phyloP scores from a whole-genome alignment of 1,284 basidiomycete species.

The Ceratobasidium sp. region DNA sequence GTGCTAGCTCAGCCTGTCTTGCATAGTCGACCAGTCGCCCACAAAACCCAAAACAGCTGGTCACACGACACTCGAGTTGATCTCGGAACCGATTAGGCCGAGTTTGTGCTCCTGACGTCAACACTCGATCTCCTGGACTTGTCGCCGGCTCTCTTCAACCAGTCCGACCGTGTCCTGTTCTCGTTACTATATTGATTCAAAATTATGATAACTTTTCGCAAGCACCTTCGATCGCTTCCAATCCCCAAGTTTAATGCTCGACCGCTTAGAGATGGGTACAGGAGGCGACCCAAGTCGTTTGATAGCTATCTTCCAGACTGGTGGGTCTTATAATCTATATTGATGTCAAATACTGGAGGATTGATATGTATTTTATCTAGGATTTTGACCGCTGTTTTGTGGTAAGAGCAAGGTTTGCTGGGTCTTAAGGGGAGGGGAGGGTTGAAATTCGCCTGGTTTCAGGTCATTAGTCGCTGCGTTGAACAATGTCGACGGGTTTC shows the following conservation, averaged over 20 bases:
- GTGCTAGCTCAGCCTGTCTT: no score
- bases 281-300: slow-evolving; percentile 22
- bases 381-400: slow-evolving; percentile 27
- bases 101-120: slow-evolving; percentile 15
- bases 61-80: not conserved
- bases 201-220: slow-evolving; percentile 29
- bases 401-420: not conserved
- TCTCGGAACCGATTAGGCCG: not conserved
- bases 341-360: not conserved
- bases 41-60: not conserved
- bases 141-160: not conserved
- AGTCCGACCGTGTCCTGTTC: not conserved
- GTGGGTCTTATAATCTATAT: not conserved
- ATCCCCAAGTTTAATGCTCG: slow-evolving; percentile 23
- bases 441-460: not conserved
- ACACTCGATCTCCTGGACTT: not conserved
- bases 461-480: slow-evolving; percentile 15
- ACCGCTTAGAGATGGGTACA: slow-evolving; percentile 22
- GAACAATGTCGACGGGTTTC: slow-evolving; percentile 38
- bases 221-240: slow-evolving; percentile 16
- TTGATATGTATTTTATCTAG: not conserved
- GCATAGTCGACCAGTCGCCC: no score
- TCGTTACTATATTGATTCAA: not conserved
- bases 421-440: not conserved
- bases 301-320: slow-evolving; percentile 39